Conservation (phyloP, 2,329 filamentous ascomycete species). For the Spiromastix sp. region DNA sequence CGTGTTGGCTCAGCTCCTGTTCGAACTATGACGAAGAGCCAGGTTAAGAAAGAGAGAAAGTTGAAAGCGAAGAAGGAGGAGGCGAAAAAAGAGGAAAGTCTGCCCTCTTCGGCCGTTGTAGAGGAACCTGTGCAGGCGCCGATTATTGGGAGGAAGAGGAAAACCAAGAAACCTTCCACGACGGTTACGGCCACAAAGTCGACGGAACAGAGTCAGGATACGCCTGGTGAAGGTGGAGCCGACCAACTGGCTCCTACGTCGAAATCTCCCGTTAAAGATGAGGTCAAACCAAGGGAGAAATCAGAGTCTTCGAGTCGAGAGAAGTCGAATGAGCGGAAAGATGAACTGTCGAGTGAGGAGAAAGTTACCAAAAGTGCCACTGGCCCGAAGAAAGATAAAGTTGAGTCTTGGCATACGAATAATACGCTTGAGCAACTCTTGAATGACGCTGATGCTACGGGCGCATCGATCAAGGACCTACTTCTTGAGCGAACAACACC, state of each 20-base stretch:
- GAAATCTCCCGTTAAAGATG: conserved; percentile 1
- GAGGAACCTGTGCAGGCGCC: conserved; percentile 50
- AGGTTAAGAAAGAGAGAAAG: conserved; percentile 49
- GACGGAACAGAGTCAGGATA: conserved; percentile 6
- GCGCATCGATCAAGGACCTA: conserved; percentile 28
- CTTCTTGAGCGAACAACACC: conserved; percentile 29
- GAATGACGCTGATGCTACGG: conserved; percentile 27
- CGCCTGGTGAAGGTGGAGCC: background rate
- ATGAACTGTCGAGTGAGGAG: conserved; percentile 16
- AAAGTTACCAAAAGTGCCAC: conserved; percentile 5
- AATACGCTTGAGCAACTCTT: conserved; percentile 32
- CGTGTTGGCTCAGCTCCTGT: conserved; percentile 51
- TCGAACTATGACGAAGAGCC: conserved; percentile 50
- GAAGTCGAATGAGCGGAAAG: conserved; percentile 3
- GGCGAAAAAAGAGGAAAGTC: conserved; percentile 31
- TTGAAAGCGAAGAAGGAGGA: conserved; percentile 40
- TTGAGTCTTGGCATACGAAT: conserved; percentile 27
- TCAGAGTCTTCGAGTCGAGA: conserved; percentile 1
- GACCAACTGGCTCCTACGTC: conserved; percentile 3
- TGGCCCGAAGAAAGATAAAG: conserved; percentile 10
- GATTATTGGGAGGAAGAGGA: conserved; percentile 54
- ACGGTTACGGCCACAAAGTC: conserved; percentile 6
- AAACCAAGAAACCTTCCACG: conserved; percentile 37
- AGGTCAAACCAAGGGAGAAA: conserved; percentile 2
- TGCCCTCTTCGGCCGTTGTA: conserved; percentile 16